phyloP scores from a whole-genome alignment of 352 stramenopile genomes.

The Phytophthora ohioensis region DNA sequence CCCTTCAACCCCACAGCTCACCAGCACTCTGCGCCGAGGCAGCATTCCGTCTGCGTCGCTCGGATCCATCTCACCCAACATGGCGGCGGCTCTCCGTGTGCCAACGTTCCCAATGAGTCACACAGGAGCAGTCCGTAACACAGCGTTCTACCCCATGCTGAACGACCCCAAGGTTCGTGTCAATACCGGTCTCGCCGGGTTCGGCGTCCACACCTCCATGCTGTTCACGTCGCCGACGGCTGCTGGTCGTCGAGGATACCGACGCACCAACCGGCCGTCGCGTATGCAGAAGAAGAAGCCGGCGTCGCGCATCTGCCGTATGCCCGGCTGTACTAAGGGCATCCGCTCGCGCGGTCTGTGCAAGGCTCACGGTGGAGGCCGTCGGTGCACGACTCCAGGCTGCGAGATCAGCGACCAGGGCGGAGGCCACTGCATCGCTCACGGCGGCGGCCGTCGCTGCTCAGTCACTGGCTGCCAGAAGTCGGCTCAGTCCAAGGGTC shows the following conservation, averaged over 20 bases:
- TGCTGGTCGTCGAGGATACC: constrained; percentile 24
- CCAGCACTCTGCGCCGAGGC: constrained; percentile 30
- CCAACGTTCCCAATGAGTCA: constrained; percentile 29
- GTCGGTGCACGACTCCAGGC: constrained; percentile 75
- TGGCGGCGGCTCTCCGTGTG: constrained; percentile 32
- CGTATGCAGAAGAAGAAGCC: constrained; percentile 61
- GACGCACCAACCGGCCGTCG: constrained; percentile 27
- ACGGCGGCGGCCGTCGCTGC: constrained; percentile 74
- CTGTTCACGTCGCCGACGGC: constrained; percentile 40
- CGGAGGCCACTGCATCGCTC: constrained; percentile 84
- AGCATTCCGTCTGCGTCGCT: constrained; percentile 37
- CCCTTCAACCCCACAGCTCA: constrained; percentile 43
- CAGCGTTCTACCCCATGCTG: constrained; percentile 36
- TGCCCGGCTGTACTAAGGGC: constrained; percentile 79
- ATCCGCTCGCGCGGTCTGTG: constrained; percentile 86
- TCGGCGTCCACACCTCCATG: constrained; percentile 33
- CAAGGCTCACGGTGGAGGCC: constrained; percentile 86
- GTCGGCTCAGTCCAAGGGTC: constrained; percentile 81
- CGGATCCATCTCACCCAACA: constrained; percentile 43
- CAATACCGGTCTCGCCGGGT: constrained; percentile 22
- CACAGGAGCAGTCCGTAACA: constrained; percentile 16
- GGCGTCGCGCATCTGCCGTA: constrained; percentile 80
- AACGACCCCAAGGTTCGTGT: constrained; percentile 34
- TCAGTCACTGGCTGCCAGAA: constrained; percentile 76
- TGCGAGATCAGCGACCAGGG: constrained; percentile 90